phyloP scores from a whole-genome alignment of 1,139 yeast species.

The Nakaseomyces delphensis region DNA sequence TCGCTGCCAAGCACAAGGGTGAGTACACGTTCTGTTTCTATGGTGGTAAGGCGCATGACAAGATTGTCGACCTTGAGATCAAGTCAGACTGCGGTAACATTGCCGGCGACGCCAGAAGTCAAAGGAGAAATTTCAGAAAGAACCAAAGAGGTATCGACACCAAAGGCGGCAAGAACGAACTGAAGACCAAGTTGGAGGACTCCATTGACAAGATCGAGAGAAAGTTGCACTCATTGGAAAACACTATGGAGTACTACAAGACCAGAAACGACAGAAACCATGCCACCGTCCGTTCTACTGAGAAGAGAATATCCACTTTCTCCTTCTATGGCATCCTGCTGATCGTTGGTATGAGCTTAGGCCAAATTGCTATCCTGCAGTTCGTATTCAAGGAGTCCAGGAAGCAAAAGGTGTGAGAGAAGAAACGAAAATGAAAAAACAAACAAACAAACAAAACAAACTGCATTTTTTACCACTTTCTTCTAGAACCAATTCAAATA shows the following conservation, averaged over 20 bases:
- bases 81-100: constrained; percentile 36
- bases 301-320: constrained; percentile 76
- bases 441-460: too few species aligned
- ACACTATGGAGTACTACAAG: constrained; percentile 71
- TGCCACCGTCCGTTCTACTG: constrained; percentile 83
- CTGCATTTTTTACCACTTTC: too few species aligned
- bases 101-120: constrained; percentile 57
- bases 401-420: constrained; percentile 57
- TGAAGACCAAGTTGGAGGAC: constrained; percentile 46
- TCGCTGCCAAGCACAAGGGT: constrained; percentile 60
- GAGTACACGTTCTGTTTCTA: constrained; percentile 91
- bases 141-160: constrained; percentile 15
- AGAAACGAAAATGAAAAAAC: background rate
- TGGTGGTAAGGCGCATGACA: constrained; percentile 82
- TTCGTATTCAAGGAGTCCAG: constrained; percentile 79
- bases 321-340: constrained; percentile 71
- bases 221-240: constrained; percentile 56
- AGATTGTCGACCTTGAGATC: constrained; percentile 83
- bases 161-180: constrained; percentile 27
- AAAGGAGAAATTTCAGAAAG: constrained; percentile 44
- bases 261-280: constrained; percentile 91
- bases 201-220: constrained; percentile 57
- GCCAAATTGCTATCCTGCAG: constrained; percentile 79
- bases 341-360: constrained; percentile 77
- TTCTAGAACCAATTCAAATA: background rate